Conservation (phyloP, 768 basidiomycete genomes). For the Trametes meyenii region DNA sequence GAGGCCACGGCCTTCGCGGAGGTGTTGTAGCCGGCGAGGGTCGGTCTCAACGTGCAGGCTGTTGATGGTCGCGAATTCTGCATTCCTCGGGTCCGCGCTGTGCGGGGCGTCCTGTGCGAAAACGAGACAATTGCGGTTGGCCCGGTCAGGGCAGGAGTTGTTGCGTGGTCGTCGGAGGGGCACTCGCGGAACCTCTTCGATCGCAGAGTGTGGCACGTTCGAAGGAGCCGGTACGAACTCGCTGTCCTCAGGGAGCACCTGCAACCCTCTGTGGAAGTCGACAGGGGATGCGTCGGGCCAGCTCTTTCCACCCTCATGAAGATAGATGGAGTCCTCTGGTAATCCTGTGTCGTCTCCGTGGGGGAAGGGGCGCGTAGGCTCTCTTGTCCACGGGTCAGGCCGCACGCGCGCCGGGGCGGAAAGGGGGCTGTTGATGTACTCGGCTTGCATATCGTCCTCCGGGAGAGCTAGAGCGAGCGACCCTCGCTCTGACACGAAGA, state of each 20-base stretch:
- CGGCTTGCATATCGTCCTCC: constrained; percentile 13
- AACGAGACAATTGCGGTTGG: constrained; percentile 32
- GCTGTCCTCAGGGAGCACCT: constrained; percentile 54
- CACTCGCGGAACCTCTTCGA: constrained; percentile 14
- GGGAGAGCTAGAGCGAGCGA: constrained; percentile 22
- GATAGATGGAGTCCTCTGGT: not conserved
- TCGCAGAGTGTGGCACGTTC: not conserved
- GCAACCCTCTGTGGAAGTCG: constrained; percentile 35
- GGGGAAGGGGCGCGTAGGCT: constrained; percentile 3
- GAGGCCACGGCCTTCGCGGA: not conserved
- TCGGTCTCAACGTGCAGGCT: constrained; percentile 6
- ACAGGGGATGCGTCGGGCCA: constrained; percentile 16
- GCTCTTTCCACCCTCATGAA: constrained; percentile 15
- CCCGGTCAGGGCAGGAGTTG: constrained; percentile 29
- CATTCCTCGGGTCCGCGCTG: constrained; percentile 1
- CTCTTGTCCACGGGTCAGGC: constrained; percentile 8
- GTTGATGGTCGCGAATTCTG: constrained; percentile 3
- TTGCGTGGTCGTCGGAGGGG: constrained; percentile 29
- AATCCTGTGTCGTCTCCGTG: constrained; percentile 6
- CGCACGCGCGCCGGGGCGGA: constrained; percentile 20
- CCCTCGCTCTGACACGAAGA: constrained; percentile 28
- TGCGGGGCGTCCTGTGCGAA: constrained; percentile 21
- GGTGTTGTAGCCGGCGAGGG: not conserved
- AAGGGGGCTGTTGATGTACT: constrained; percentile 8
- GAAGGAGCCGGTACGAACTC: constrained; percentile 38